Evolutionary conservation across 73 alveolate species (phyloP).

Genomic region (Tetrahymena thermophila): DNA sequence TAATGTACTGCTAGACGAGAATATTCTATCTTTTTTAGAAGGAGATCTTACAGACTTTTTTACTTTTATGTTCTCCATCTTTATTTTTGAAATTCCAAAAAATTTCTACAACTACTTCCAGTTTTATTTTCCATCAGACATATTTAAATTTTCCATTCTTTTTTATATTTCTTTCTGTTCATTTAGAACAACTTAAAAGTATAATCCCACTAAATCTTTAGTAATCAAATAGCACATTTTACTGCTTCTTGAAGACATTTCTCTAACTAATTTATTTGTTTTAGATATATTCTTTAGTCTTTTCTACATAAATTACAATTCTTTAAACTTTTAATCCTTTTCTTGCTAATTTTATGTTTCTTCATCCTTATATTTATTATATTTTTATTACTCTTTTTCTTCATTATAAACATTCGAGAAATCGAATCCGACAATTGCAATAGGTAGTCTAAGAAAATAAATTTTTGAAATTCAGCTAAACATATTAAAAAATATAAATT

Average conservation of each 20-base stretch:
- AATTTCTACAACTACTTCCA: neutral
- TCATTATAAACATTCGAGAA: neutral
- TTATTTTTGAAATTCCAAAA: neutral
- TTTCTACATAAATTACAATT: neutral
- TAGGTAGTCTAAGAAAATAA: neutral
- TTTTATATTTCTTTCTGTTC: neutral
- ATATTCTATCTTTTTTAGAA: neutral
- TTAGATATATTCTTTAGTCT: neutral
- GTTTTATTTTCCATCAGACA: neutral
- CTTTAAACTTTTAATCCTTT: neutral
- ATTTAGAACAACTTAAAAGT: neutral
- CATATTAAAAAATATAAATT: neutral
- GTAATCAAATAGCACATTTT: neutral
- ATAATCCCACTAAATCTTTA: neutral
- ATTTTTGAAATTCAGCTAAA: too few relatives aligned
- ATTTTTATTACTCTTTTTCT: neutral
- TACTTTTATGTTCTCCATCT: neutral
- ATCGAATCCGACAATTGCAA: neutral
- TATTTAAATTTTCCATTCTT: neutral
- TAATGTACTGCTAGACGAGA: neutral
- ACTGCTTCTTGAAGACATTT: neutral
- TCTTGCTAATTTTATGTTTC: neutral
- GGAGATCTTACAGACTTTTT: neutral
- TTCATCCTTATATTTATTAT: neutral
- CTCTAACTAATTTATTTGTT: neutral